Evolutionary conservation across 2,329 filamentous ascomycete species (phyloP), one percentile per base, ranked within the genome.

Genomic region (Aureobasidium sp.): DNA sequence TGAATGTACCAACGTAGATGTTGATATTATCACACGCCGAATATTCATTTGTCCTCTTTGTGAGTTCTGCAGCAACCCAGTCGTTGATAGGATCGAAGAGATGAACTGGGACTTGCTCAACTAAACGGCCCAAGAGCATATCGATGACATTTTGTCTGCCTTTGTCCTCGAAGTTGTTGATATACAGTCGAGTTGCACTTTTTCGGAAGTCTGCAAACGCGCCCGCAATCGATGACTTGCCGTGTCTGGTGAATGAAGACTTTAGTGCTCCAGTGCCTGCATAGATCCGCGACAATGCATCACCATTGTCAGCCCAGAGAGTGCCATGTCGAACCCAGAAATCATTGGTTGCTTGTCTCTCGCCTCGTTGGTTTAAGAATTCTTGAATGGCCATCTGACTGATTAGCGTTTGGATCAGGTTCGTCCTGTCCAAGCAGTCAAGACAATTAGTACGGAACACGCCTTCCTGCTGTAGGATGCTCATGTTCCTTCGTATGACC

Each of bases 111-210:
- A 81, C 77, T 73, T 97, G 93, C 32, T 90, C 89, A 63, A 96
- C 87, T 44, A 96, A 76, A 59, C 91, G 84, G 2, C 93, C 93
- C n/a, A 99, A 80, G 6, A 99, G 81, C 77, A 96, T 87, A 73
- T 99, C 94, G 67, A 99, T 97, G 0, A 91, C 97, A 67, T 91
- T 92, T 71, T 99, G 94, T 50, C 91, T 83, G 27, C 87, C 89
- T 66, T 96, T 96, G 73, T 99, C 94, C 9, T 91, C 85, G 72
- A 99, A 97, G 71, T 97, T 97, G 76, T 99, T 99, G 76, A 97
- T 93, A 71, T 97, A 97, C 65, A 97, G 84, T 63, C 94, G 83
- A 58, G 94, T 94, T 0, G 93, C 92, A 66, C 91, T 96, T 75
- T 99, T 99, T 61, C 93, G 85, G 48, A 91, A 89, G 76, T 99